Evolutionary conservation across 805 yeast genomes (phyloP).

Genomic region (Yarrowia divulgata): DNA sequence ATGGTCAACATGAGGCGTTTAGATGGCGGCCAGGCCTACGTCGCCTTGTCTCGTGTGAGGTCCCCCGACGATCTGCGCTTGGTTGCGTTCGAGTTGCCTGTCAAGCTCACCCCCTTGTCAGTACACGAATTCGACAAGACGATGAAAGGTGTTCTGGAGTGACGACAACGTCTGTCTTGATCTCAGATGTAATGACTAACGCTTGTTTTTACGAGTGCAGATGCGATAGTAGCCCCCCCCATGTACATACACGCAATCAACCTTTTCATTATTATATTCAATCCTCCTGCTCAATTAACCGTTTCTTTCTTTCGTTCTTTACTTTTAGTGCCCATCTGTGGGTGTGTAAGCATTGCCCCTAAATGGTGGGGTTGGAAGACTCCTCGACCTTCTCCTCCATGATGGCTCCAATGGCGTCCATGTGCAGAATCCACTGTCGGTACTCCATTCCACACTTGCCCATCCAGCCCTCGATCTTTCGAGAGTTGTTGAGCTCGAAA

Average conservation of each 20-base stretch:
- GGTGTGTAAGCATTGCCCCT: background rate
- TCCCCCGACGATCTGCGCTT: slow-evolving; percentile 3
- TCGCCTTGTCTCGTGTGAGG: slow-evolving; percentile 86
- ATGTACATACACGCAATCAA: background rate
- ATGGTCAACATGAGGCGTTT: slow-evolving; percentile 76
- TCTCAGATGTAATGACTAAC: too few relatives aligned
- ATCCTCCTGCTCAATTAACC: background rate
- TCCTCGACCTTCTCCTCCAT: slow-evolving; percentile 32
- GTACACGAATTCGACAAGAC: slow-evolving; percentile 6
- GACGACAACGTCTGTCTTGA: too few relatives aligned
- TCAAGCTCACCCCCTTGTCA: background rate
- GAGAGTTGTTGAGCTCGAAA: slow-evolving; percentile 28
- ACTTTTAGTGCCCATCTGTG: background rate
- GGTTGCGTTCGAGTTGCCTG: background rate
- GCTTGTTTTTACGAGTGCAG: too few relatives aligned
- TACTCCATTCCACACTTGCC: slow-evolving; percentile 39
- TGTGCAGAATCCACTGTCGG: slow-evolving; percentile 36
- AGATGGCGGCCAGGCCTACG: slow-evolving; percentile 94
- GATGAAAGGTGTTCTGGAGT: too few relatives aligned
- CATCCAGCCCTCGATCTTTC: slow-evolving; percentile 39
- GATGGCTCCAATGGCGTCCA: slow-evolving; percentile 37
- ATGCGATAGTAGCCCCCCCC: too few relatives aligned
- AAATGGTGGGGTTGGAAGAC: background rate
- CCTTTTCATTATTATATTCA: slow-evolving; percentile 3
- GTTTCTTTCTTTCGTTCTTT: background rate